These are phyloP conservation scores for Daldinia bambusicola DNA, from an alignment of 495 filamentous ascomycete genomes.

Conservation along the genomic window DNA sequence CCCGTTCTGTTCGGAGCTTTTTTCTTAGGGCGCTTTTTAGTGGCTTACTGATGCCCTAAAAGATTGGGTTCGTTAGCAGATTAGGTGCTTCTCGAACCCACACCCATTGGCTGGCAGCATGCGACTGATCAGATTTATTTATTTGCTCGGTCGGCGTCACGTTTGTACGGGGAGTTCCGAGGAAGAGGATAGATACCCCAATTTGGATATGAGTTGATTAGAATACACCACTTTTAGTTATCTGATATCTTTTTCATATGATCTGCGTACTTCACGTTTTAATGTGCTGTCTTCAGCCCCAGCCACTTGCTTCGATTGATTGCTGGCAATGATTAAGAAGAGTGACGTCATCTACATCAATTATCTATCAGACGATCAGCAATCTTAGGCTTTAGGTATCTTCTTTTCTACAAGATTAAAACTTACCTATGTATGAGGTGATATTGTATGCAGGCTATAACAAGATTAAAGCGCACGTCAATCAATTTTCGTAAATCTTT, in stretches of 20 bases:
- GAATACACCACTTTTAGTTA: neutral
- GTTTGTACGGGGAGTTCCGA: slow-evolving; percentile 1
- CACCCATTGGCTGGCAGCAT: neutral
- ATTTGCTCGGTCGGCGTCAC: slow-evolving; percentile 15
- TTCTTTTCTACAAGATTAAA: neutral
- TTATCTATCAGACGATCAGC: neutral
- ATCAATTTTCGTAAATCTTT: neutral
- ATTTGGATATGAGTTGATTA: neutral
- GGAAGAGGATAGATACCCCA: neutral
- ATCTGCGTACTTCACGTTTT: slow-evolving; percentile 5
- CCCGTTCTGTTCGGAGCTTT: slow-evolving; percentile 14
- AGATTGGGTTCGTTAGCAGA: neutral
- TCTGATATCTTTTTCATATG: neutral
- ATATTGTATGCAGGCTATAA: slow-evolving; percentile 14
- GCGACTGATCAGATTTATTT: neutral
- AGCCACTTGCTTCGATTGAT: neutral
- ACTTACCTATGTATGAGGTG: neutral
- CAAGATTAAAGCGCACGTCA: slow-evolving; percentile 1
- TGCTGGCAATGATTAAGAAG: neutral
- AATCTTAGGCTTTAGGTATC: neutral
- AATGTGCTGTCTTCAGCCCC: neutral
- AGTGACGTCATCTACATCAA: slow-evolving; percentile 33
- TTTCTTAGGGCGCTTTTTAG: slow-evolving; percentile 13
- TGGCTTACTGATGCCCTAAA: slow-evolving; percentile 33
- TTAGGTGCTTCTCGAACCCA: neutral